phyloP scores from a whole-genome alignment of 106 monocot genomes.

The Amphibolis antarctica region DNA sequence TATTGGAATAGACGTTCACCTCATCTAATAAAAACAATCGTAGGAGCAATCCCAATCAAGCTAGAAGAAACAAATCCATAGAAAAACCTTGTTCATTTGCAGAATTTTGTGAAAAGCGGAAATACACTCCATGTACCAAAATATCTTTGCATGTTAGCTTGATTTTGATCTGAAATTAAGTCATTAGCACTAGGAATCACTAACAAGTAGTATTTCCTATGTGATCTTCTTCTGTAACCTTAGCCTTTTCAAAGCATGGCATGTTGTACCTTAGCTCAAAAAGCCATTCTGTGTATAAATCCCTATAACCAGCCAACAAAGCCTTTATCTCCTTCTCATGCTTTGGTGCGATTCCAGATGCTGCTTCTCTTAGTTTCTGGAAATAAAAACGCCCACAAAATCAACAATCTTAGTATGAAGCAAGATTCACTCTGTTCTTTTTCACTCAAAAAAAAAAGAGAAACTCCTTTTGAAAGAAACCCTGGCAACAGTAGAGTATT shows the following conservation, averaged over 20 bases:
- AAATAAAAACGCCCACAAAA: background rate
- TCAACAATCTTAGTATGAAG: background rate
- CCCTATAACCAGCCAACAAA: slow-evolving; percentile 32
- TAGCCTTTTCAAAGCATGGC: background rate
- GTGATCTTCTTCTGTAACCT: slow-evolving; percentile 15
- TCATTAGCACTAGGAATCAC: too few relatives aligned
- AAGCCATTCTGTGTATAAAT: slow-evolving; percentile 51
- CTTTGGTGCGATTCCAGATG: slow-evolving; percentile 15
- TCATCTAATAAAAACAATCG: too few relatives aligned
- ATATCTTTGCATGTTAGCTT: too few relatives aligned
- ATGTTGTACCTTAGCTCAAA: slow-evolving; percentile 50
- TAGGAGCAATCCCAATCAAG: too few relatives aligned
- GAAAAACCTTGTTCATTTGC: too few relatives aligned
- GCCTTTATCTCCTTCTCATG: slow-evolving; percentile 33
- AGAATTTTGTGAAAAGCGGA: too few relatives aligned
- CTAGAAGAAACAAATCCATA: too few relatives aligned
- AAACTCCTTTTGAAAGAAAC: background rate
- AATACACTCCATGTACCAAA: too few relatives aligned
- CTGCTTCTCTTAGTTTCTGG: slow-evolving; percentile 33
- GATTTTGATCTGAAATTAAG: too few relatives aligned
- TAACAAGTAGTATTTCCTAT: slow-evolving; percentile 22
- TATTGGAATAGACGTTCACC: too few relatives aligned
- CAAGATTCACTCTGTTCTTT: background rate
- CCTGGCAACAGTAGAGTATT: too few relatives aligned
- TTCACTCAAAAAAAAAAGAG: background rate